These are phyloP conservation scores for Wickerhamomyces rabaulensis DNA, from an alignment of 805 yeast genomes.

Conservation along the genomic window DNA sequence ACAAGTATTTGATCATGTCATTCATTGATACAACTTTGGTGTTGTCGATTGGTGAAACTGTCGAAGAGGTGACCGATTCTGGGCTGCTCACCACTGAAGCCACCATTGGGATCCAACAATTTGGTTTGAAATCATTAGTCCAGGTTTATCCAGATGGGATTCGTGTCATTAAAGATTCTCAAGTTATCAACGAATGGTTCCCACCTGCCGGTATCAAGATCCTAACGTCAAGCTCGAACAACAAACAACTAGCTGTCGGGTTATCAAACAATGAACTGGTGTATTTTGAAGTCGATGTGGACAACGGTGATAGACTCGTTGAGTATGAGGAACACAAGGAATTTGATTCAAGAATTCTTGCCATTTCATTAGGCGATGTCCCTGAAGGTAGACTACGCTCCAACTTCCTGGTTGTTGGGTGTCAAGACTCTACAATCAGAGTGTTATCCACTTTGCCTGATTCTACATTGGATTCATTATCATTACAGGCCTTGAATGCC, in stretches of 20 bases:
- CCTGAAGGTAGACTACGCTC: slow-evolving; percentile 43
- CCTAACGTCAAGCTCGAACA: slow-evolving; percentile 53
- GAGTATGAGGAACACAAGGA: slow-evolving; percentile 66
- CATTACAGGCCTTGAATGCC: slow-evolving; percentile 64
- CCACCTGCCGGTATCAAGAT: slow-evolving; percentile 77
- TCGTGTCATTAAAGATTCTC: slow-evolving; percentile 41
- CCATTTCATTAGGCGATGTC: slow-evolving; percentile 42
- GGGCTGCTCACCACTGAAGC: slow-evolving; percentile 50
- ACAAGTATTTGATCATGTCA: slow-evolving; percentile 62
- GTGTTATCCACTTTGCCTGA: slow-evolving; percentile 59
- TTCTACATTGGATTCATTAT: slow-evolving; percentile 51
- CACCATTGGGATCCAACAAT: slow-evolving; percentile 64
- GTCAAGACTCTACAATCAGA: slow-evolving; percentile 64
- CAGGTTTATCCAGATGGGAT: slow-evolving; percentile 75
- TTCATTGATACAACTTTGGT: slow-evolving; percentile 65
- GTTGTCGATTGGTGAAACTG: slow-evolving; percentile 71
- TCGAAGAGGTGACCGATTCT: slow-evolving; percentile 68
- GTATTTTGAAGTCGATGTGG: slow-evolving; percentile 70
- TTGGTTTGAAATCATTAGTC: slow-evolving; percentile 57
- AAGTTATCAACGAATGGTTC: slow-evolving; percentile 53
- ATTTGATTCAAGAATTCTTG: slow-evolving; percentile 43
- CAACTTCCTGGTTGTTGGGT: slow-evolving; percentile 62
- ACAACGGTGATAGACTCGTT: slow-evolving; percentile 50
- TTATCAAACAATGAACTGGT: slow-evolving; percentile 70
- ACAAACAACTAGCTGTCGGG: slow-evolving; percentile 63